Evolutionary conservation across 768 basidiomycete species (phyloP).

Genomic region (Thelephora ganbajun): DNA sequence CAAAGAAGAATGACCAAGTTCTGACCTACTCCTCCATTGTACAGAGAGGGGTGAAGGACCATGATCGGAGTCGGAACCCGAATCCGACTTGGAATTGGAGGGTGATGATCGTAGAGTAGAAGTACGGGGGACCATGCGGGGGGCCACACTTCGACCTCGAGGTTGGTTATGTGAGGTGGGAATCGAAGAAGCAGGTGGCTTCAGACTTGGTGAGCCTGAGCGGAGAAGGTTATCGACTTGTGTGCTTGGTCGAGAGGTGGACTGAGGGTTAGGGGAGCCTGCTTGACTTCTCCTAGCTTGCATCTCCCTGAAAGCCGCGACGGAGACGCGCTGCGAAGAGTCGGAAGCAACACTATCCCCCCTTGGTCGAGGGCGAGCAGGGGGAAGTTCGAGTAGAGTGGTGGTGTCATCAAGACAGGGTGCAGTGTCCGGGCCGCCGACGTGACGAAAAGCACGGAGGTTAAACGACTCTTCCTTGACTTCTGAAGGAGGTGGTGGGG

Average conservation of each 20-base stretch:
- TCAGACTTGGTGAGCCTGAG: not conserved
- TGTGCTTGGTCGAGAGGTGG: constrained; percentile 20
- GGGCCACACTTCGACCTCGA: no score
- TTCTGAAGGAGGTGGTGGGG: constrained; percentile 13
- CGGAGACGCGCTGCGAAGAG: constrained; percentile 60
- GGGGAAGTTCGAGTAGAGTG: constrained; percentile 17
- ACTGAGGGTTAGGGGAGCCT: constrained; percentile 44
- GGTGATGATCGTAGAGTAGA: no score
- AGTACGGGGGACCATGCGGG: no score
- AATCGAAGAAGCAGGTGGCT: not conserved
- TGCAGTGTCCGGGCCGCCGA: constrained; percentile 24
- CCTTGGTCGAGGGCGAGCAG: constrained; percentile 34
- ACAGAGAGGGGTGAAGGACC: no score
- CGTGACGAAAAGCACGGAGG: constrained; percentile 61
- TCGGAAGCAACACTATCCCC: constrained; percentile 46
- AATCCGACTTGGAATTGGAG: no score
- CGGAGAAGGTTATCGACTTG: constrained; percentile 12
- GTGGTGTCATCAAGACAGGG: constrained; percentile 9
- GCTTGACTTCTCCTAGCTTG: constrained; percentile 52
- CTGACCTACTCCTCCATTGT: no score
- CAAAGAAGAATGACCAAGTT: no score
- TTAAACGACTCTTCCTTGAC: constrained; percentile 38
- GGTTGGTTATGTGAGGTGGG: not conserved
- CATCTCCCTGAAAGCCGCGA: constrained; percentile 71
- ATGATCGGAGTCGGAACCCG: no score